Conservation (phyloP, 2,329 filamentous ascomycete species). For the Lachnellula hyalina region DNA sequence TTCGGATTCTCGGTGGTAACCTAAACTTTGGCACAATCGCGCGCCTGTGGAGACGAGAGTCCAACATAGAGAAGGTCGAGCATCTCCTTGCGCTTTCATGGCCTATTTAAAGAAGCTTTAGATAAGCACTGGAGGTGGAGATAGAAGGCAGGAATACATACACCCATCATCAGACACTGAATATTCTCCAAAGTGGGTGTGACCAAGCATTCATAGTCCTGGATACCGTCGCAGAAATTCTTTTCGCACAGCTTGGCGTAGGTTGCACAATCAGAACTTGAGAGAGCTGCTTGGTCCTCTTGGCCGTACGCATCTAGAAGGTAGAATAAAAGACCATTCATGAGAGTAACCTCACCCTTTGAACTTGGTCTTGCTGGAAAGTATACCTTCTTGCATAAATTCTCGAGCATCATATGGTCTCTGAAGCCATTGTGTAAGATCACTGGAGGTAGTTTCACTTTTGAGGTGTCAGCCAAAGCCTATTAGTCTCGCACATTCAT, state of each 20-base stretch:
- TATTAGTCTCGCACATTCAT: not conserved
- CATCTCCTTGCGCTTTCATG: slow-evolving; percentile 13
- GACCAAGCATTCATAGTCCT: slow-evolving; percentile 10
- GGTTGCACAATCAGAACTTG: slow-evolving; percentile 3
- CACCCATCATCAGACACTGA: slow-evolving; percentile 13
- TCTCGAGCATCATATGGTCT: slow-evolving; percentile 12
- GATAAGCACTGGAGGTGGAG: not conserved
- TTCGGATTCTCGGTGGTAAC: slow-evolving; percentile 14
- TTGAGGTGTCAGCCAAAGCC: not conserved
- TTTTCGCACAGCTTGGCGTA: slow-evolving; percentile 13
- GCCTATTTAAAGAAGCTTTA: slow-evolving; percentile 3
- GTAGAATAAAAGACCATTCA: slow-evolving; percentile 12
- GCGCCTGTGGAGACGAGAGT: slow-evolving; percentile 14
- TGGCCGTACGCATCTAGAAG: slow-evolving; percentile 7
- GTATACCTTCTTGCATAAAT: slow-evolving; percentile 15
- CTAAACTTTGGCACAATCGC: slow-evolving; percentile 13
- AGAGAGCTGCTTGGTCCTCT: not conserved
- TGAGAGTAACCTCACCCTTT: slow-evolving; percentile 9
- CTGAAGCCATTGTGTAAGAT: slow-evolving; percentile 10
- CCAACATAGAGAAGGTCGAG: slow-evolving; percentile 14
- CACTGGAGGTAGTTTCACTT: slow-evolving; percentile 9
- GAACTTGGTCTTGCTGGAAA: slow-evolving; percentile 11
- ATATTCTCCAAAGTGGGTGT: slow-evolving; percentile 10
- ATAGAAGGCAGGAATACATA: not conserved
- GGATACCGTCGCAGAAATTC: slow-evolving; percentile 12